Base-by-base conservation (phyloP, 345 rosid species). In the Geranium rotundifolium region DNA sequence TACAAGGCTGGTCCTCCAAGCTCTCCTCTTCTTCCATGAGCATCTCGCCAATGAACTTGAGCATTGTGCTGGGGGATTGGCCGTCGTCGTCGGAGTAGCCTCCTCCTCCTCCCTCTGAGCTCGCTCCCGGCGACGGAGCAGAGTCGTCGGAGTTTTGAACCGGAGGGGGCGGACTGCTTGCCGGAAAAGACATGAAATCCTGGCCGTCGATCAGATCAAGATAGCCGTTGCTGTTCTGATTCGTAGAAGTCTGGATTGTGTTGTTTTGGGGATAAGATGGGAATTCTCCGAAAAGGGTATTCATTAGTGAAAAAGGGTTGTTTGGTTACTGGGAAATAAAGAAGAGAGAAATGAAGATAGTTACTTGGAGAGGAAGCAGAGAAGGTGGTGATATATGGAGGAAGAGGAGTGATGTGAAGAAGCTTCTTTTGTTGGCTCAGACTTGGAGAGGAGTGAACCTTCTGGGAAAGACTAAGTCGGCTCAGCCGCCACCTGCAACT, bases 21-120 rank as follows among this genome's bases (percentile, higher is more conserved):
- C 85, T 89, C 75, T 90, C 97, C 61, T 87, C 96, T 76, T 90
- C 97, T 63, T 87, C 96, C 96, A 89, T 83, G 49, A 89, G 85
- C 68, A 89, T 86, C 63, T 86, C 90, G 64, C 73, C 79, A 58
- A 86, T 89, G 78, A 72, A 89, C 71, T 82, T 89, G 54, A 89
- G 79, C 62, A 81, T 72, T 39, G 74, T 74, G 57, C 63, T 73
- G 58, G 71, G 62, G 41, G 71, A 73, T 65, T 76, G 80, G 34
- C 60, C 59, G 19, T 60, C 71, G 39, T 64, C 78, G 20, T 70
- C 62, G 19, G 76, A 46, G 52, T 46, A 77, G 30, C 75, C 74
- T 23, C 27, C 74, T 23, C 27, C 27, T 23, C 27, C 27, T 54
- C 60, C 76, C 65, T 76, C 70, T 1, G 67, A 61, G 66, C 27